Base-by-base conservation (phyloP, 169 alveolate species). In the Cryptosporidium xiaoi region DNA sequence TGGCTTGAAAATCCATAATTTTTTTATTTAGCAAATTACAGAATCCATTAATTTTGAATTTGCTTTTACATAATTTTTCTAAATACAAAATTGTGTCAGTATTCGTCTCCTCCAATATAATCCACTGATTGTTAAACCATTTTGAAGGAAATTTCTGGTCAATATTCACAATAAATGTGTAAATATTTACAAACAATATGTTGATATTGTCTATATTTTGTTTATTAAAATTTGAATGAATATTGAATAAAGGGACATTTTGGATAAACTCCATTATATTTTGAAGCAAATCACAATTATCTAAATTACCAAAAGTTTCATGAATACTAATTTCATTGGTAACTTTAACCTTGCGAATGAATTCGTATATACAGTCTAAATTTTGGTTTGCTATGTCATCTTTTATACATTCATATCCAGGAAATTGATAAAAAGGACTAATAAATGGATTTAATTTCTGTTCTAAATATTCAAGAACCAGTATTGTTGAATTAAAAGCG, bases 371-470 rank as follows among this genome's bases (percentile, higher is more conserved):
- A 16, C 71, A 40, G 16, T 62, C 66, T 13, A 40, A 16, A 27
- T 58, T 33, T 31, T 56, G 20, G 33, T 58, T 44, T 24, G 65
- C 18, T 62, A 40, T 66, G 34, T 24, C 13, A 60, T 46, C n/a
- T 0, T 60, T 56, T 1, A 60, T 29, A 1, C 48, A 40, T 40
- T 40, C 48, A 40, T 40, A 40, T 6, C 10, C 66, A 46, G 87
- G 87, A 10, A 77, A 27, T 40, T 77, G 87, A 50, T 40, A 44
- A 1, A 77, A 50, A 13, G 87, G 62, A n/a, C 77, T 58, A 10
- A 20, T 50, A 12, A 77, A 77, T 20, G 93, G 93, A 40, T 64
- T 83, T 24, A 66, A 60, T 50, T 68, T 90, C 60, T 90, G 93
- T 68, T 84, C 69, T 10, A 90, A 50, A 34, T 87, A 90, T 60